Base-by-base conservation (phyloP, 75 land plant genomes). In the Pinus tabuliformis region DNA sequence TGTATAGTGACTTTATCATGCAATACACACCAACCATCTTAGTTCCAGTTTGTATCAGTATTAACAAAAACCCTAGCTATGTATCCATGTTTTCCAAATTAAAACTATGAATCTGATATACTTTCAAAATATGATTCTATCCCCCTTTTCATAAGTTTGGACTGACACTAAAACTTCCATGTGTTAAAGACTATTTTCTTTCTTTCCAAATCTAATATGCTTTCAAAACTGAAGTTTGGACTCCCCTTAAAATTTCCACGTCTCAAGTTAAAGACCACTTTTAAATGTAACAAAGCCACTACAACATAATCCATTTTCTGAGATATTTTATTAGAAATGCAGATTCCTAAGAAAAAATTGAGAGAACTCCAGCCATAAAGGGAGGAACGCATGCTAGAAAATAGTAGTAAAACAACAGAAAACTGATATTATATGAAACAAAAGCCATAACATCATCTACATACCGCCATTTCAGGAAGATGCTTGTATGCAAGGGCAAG, bases 391-490 rank as follows among this genome's bases (percentile, higher is more conserved):
- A 56, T 57, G 6, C 15, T 28, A 54, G 15, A 75, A 20, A 22
- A 20, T 59, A 64, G 54, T 13, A 12, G 56, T 59, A 60, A n/a
- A n/a, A 7, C 21, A 59, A 45, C 24, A 71, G 6, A 78, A n/a
- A 54, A 64, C 18, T 37, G 28, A 62, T 62, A 33, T 20, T 12
- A 77, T 45, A 16, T 73, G 45, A 62, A 52, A 39, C 73, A 37
- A 12, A 12, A 63, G 33, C 39, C 36, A 33, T 33, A 64, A 36
- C 42, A 39, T 68, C 71, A 63, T 56, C 52, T 24, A 73, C 97
- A 81, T 87, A 97, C 99, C 56, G 95, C 76, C 95, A 97, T 94
- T 28, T 97, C 99, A 36, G 99, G 98, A 77, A 97, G 91, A 15
- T 78, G 37, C 82, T 97, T 97, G 62, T 85, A 97, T 57, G 99